A percentile compares a stretch with the other conserved stretches of the same genome.
phyloP scores from a whole-genome alignment of 306 rosid genomes.

The Delonix regia region DNA sequence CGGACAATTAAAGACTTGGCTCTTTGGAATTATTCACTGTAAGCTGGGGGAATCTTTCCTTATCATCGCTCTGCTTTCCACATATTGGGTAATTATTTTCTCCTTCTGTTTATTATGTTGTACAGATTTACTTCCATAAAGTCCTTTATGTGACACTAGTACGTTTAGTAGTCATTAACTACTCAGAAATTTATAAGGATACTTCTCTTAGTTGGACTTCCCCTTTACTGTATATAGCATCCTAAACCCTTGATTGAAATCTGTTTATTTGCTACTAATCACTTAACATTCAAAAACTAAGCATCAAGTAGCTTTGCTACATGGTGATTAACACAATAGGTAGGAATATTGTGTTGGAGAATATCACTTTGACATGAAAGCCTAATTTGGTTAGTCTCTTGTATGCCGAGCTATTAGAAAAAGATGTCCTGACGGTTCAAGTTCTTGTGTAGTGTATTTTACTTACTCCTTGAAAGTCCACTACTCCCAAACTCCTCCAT shows the following conservation, averaged over 20 bases:
- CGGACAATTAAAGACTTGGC: neutral
- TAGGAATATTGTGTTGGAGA: neutral
- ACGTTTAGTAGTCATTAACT: neutral
- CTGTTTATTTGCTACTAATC: neutral
- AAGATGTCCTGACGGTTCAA: neutral
- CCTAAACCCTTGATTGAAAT: neutral
- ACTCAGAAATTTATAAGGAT: neutral
- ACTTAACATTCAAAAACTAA: neutral
- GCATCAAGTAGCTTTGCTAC: neutral
- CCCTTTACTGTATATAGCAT: too few species aligned
- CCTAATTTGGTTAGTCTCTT: too few species aligned
- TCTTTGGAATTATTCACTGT: conserved; percentile 24
- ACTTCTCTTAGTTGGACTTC: neutral
- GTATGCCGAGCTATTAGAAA: neutral
- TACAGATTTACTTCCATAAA: neutral
- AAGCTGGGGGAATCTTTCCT: conserved; percentile 29
- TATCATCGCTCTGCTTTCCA: neutral
- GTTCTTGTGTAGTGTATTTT: conserved; percentile 8
- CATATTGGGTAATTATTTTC: conserved; percentile 37
- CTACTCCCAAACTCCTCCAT: neutral
- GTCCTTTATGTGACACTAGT: neutral
- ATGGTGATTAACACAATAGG: neutral
- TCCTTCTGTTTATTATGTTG: neutral
- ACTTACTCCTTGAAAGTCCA: neutral
- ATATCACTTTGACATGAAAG: neutral